These are phyloP conservation scores for Mrakia gelida DNA, from an alignment of 768 basidiomycete genomes.

Conservation along the genomic window DNA sequence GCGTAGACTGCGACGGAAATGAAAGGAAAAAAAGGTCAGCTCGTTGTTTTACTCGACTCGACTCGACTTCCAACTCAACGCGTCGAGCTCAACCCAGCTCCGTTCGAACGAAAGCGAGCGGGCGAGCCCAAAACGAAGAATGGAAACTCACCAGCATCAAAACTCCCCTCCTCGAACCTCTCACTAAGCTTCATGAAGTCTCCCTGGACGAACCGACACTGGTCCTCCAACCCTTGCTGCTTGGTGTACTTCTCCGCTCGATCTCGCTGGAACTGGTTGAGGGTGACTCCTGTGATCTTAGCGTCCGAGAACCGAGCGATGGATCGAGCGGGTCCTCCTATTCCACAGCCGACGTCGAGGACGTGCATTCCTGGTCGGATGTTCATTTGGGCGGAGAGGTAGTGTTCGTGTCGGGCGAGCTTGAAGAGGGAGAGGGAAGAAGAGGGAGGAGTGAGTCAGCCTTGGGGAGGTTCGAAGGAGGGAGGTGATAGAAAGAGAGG, in stretches of 20 bases:
- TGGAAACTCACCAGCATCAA: conserved; percentile 71
- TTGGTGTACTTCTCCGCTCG: conserved; percentile 76
- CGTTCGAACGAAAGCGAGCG: too few relatives aligned
- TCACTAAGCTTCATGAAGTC: conserved; percentile 94
- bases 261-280: conserved; percentile 90
- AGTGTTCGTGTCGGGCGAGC: conserved; percentile 94
- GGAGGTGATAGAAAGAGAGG: background rate
- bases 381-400: conserved; percentile 79
- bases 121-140: too few relatives aligned
- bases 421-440: conserved; percentile 30
- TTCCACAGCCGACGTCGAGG: conserved; percentile 72
- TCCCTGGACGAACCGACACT: conserved; percentile 79
- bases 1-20: conserved; percentile 71
- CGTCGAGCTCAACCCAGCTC: background rate
- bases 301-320: conserved; percentile 88
- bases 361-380: conserved; percentile 83
- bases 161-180: conserved; percentile 84
- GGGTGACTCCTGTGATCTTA: conserved; percentile 57
- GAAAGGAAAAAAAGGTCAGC: background rate
- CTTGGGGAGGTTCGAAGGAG: too few relatives aligned
- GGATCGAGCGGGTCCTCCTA: conserved; percentile 93
- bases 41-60: background rate
- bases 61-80: too few relatives aligned
- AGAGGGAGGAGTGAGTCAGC: background rate
- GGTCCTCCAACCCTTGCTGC: conserved; percentile 65